Evolutionary conservation across 2,329 filamentous ascomycete genomes (phyloP), one percentile per base, ranked within the genome.

Genomic region (Xylaria sp.): DNA sequence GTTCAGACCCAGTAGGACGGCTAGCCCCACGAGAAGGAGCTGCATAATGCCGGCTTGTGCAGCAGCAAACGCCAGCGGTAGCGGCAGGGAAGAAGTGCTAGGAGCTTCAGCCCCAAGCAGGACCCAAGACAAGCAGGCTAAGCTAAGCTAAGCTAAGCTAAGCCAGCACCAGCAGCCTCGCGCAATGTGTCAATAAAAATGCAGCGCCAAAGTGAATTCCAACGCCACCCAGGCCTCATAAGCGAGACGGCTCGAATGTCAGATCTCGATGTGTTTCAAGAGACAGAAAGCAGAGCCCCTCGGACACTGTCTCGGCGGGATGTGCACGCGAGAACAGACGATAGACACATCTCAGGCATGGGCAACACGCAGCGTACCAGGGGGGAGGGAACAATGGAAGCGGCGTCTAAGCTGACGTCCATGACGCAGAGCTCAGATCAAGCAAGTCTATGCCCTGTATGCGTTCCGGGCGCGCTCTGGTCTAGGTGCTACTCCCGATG

Each of bases 1-100:
- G 32, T 55, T 55, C 4, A 39, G 25, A 48, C 44, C 46, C 54
- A 52, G 44, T 20, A 25, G 44, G 18, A 60, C 37, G 61, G 51
- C 25, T n/a, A 48, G 46, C 54, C 59, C 59, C 67, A 67, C 61
- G 67, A 70, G 50, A 62, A 65, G 58, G 56, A 54, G 44, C 65
- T 64, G 66, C 69, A 69, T 65, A 56, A 61, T 66, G 41, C 66
- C 66, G 66, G 59, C 15, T 44, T 20, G 25, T 66, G 67, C 70
- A 13, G 56, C 41, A 37, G 34, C 41, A 48, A 61, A 54, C 18
- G 13, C 56, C 51, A 56, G 60, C 54, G 18, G 25, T 46, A 63
- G 32, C 34, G 51, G 28, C 52, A n/a, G 46, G 15, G 57, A 44
- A 50, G 57, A 62, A 23, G 39, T 50, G 55, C 58, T 57, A 66